Percentiles rank a stretch among this genome's conserved stretches.
Conservation (phyloP, 108 stramenopile species). For the Conticribra weissflogii region DNA sequence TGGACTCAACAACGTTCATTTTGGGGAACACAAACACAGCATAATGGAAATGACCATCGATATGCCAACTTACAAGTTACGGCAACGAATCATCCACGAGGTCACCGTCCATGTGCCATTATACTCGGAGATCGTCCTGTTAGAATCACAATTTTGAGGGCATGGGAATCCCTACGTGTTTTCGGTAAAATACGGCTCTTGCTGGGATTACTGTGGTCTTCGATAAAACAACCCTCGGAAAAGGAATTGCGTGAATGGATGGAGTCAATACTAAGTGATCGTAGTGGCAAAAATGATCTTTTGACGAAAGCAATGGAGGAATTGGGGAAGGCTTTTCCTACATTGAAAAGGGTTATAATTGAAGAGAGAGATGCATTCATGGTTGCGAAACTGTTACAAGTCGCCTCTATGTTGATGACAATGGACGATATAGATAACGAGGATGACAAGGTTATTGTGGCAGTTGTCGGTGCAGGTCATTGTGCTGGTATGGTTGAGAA, state of each 20-base stretch:
- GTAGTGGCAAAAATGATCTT: slow-evolving; percentile 65
- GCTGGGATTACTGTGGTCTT: slow-evolving; percentile 66
- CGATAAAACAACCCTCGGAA: slow-evolving; percentile 66
- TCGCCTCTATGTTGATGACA: slow-evolving; percentile 35
- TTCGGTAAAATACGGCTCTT: slow-evolving; percentile 77
- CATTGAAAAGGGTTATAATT: slow-evolving; percentile 71
- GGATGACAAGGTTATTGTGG: slow-evolving; percentile 55
- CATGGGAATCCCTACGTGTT: slow-evolving; percentile 76
- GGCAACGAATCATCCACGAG: slow-evolving; percentile 20
- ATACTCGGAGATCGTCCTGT: slow-evolving; percentile 86
- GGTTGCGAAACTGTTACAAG: slow-evolving; percentile 79
- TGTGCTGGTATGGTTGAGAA: slow-evolving; percentile 64
- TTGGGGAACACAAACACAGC: slow-evolving; percentile 29
- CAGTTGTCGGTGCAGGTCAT: slow-evolving; percentile 89
- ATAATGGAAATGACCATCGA: too few species aligned
- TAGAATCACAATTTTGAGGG: slow-evolving; percentile 65
- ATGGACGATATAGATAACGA: slow-evolving; percentile 7
- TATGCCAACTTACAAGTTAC: background rate
- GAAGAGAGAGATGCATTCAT: slow-evolving; percentile 85
- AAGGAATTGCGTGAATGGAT: slow-evolving; percentile 85
- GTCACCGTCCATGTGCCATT: slow-evolving; percentile 43
- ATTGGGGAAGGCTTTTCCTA: slow-evolving; percentile 69
- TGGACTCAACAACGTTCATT: slow-evolving; percentile 39
- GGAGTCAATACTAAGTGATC: slow-evolving; percentile 65
- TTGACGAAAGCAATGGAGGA: slow-evolving; percentile 81